Base-by-base conservation (phyloP, 2,329 filamentous ascomycete genomes). In the Talaromyces sp. region DNA sequence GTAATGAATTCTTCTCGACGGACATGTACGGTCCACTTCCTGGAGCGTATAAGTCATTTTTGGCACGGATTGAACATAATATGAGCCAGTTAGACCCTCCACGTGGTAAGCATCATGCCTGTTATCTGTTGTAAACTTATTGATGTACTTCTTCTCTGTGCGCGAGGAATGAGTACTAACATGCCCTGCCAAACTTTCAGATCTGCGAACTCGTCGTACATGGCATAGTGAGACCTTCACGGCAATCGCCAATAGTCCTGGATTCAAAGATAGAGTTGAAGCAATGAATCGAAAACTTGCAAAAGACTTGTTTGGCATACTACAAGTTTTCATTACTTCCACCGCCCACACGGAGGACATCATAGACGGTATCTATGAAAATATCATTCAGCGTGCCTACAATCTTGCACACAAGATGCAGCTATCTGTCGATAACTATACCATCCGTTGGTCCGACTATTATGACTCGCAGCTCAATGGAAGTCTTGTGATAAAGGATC, bases 211-310 rank as follows among this genome's bases (percentile, higher is more conserved):
- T 28, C 44, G 21, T 48, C 44, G 44, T 48, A 28, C 44, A 8
- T 48, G 44, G 44, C 44, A 48, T 48, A 48, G 44, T 28, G 44
- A 48, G 44, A 48, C 44, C 44, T 48, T 48, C 23, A 48, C 44
- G 6, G 44, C 23, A 28, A 48, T 48, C n/a, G 21, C 44, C 16
- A 28, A 48, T n/a, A 14, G 44, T 48, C 44, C 44, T 14, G 44
- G 21, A 48, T 48, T 48, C 44, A 25, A 16, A 48, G 44, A 48
- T n/a, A 48, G 44, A 48, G 44, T 48, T 14, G 44, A 28, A 28
- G 9, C 23, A 14, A 48, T 48, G 44, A 48, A 48, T 12, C 23
- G 44, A 14, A 48, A 48, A 48, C 44, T 48, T 28, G 44, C 44
- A 14, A 48, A 16, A 5, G 21, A 48, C 21, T 28, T 48, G 11